These are phyloP conservation scores for Ophiocordyceps robertsii DNA, from an alignment of 2,329 filamentous ascomycete species.

Conservation along the genomic window DNA sequence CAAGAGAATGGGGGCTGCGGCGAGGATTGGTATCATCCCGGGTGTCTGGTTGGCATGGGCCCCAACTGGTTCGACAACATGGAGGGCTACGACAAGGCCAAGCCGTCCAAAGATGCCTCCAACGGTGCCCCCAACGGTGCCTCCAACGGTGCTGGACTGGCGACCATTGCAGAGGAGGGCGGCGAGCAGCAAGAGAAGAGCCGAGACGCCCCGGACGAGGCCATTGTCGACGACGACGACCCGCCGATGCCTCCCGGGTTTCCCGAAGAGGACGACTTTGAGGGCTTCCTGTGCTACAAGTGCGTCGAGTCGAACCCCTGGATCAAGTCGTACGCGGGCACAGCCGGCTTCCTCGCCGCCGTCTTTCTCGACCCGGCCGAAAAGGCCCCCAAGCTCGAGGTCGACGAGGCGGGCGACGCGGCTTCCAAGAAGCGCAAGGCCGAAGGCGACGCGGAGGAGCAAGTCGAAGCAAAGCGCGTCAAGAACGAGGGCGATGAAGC, in stretches of 20 bases:
- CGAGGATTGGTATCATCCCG: constrained; percentile 96
- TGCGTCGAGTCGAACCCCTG: constrained; percentile 80
- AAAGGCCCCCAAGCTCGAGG: not conserved
- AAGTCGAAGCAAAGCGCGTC: constrained; percentile 34
- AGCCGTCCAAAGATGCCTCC: constrained; percentile 1
- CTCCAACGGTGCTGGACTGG: constrained; percentile 14
- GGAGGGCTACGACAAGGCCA: constrained; percentile 20
- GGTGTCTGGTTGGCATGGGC: constrained; percentile 72
- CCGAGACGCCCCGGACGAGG: constrained; percentile 9
- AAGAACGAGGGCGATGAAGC: constrained; percentile 25
- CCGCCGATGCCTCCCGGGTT: constrained; percentile 72
- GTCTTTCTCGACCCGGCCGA: constrained; percentile 35
- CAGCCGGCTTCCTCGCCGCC: constrained; percentile 64
- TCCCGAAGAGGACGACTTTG: constrained; percentile 78
- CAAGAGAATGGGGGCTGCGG: constrained; percentile 78
- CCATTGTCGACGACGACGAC: constrained; percentile 35
- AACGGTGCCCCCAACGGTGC: constrained; percentile 2
- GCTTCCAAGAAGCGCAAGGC: constrained; percentile 53
- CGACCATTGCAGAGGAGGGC: constrained; percentile 36
- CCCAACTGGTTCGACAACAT: constrained; percentile 55
- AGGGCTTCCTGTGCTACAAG: constrained; percentile 86
- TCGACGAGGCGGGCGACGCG: constrained; percentile 1
- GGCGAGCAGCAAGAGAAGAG: constrained; percentile 16
- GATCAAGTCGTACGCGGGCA: constrained; percentile 79
- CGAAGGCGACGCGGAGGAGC: constrained; percentile 32